Conservation (phyloP, 495 filamentous ascomycete genomes). For the Aspergillus affinis region DNA sequence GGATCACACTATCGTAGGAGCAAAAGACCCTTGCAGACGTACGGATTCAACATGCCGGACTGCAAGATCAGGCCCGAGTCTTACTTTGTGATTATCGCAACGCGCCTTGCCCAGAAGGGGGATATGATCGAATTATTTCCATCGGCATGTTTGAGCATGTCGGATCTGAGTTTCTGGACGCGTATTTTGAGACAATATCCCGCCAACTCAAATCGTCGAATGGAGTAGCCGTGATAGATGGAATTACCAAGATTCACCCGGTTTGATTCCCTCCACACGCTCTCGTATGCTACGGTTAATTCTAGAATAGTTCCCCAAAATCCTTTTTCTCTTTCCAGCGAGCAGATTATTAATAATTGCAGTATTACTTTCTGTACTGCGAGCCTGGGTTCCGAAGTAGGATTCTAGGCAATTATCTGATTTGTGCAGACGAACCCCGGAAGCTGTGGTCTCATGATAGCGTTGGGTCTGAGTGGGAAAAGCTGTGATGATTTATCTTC, state of each 20-base stretch:
- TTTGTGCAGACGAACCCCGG: constrained; percentile 38
- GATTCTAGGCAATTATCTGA: constrained; percentile 67
- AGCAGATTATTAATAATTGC: background rate
- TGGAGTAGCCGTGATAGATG: constrained; percentile 70
- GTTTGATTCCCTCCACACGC: constrained; percentile 19
- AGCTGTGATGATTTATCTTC: background rate
- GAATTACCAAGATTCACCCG: constrained; percentile 71
- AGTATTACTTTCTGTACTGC: constrained; percentile 71
- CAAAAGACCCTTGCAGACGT: constrained; percentile 61
- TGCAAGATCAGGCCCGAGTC: constrained; percentile 54
- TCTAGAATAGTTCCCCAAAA: constrained; percentile 12
- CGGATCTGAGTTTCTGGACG: constrained; percentile 60
- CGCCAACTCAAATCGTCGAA: constrained; percentile 59
- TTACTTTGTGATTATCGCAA: constrained; percentile 61
- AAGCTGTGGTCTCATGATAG: background rate
- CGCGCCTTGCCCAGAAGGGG: constrained; percentile 46
- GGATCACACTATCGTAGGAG: constrained; percentile 59
- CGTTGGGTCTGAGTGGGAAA: background rate
- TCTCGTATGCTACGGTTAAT: background rate
- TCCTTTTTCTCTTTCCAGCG: background rate
- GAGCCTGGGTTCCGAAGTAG: constrained; percentile 71
- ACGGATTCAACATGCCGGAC: constrained; percentile 53
- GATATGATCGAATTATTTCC: constrained; percentile 68
- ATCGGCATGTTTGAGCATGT: constrained; percentile 69
- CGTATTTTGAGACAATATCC: constrained; percentile 60